These are phyloP conservation scores for Corymbia citriodora DNA, from an alignment of 441 rosid species.

Conservation along the genomic window DNA sequence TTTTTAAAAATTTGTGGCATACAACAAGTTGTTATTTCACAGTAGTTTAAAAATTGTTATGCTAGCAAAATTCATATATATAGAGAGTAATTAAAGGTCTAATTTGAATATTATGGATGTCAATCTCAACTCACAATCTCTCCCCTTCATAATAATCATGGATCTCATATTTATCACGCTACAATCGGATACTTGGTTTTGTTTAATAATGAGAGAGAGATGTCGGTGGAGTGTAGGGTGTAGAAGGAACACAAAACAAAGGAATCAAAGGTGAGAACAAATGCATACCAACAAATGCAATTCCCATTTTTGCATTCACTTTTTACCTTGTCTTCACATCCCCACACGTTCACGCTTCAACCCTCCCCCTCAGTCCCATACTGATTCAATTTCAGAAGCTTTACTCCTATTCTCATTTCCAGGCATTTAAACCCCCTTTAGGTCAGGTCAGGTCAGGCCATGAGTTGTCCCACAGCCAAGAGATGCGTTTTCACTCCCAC, in stretches of 20 bases:
- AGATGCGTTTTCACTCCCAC: neutral
- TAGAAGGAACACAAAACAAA: neutral
- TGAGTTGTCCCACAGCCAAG: neutral
- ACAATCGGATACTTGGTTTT: neutral
- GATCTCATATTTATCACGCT: neutral
- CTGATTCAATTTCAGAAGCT: neutral
- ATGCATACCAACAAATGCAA: neutral
- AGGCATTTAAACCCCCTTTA: neutral
- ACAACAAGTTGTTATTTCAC: too few species aligned
- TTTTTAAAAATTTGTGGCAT: too few species aligned
- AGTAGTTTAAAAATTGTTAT: too few species aligned
- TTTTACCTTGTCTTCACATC: neutral
- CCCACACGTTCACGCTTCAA: neutral
- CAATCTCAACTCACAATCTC: neutral
- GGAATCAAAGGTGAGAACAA: neutral
- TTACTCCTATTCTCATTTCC: neutral
- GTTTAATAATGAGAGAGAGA: neutral
- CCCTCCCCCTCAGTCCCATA: neutral
- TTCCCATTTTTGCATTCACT: neutral
- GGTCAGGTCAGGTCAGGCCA: neutral
- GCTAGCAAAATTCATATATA: neutral
- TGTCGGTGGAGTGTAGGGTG: neutral
- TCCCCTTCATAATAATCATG: neutral
- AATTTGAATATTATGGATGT: neutral
- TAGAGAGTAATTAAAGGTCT: neutral